Conservation (phyloP, 495 filamentous ascomycete species). For the Trichoderma asperelloides region DNA sequence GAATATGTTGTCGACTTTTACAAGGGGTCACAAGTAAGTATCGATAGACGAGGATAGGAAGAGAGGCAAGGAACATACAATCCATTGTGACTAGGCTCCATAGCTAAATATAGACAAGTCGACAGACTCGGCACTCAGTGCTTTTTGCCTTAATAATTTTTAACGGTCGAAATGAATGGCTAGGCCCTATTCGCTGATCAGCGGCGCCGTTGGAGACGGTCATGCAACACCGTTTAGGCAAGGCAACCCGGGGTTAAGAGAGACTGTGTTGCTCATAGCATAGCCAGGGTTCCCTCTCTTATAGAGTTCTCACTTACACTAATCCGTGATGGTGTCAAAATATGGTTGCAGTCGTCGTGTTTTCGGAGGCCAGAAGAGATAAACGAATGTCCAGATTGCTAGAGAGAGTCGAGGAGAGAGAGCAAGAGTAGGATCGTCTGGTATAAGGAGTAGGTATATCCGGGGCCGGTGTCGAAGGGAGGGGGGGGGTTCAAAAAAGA, state of each 20-base stretch:
- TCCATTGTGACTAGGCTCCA: constrained; percentile 8
- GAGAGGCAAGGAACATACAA: constrained; percentile 7
- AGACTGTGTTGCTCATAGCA: background rate
- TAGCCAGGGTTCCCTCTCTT: constrained; percentile 3
- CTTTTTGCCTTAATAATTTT: background rate
- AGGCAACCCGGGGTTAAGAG: constrained; percentile 1
- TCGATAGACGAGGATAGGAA: constrained; percentile 5
- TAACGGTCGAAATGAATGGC: constrained; percentile 1
- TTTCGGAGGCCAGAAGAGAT: background rate
- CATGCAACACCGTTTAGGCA: constrained; percentile 8
- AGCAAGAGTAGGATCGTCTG: background rate
- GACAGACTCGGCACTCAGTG: background rate
- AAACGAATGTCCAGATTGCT: background rate
- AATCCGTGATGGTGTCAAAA: constrained; percentile 2
- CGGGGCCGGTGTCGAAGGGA: background rate
- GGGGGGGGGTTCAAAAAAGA: background rate
- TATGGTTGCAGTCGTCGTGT: background rate
- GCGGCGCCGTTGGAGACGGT: constrained; percentile 7
- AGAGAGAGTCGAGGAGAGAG: background rate
- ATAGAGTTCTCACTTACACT: constrained; percentile 7
- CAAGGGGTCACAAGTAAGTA: constrained; percentile 4
- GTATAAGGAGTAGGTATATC: background rate
- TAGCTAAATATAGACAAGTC: constrained; percentile 5
- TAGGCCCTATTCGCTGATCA: constrained; percentile 7
- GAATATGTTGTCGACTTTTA: constrained; percentile 1